A percentile compares a stretch with the other conserved stretches of the same genome.
These are phyloP conservation scores for Closterium sp. DNA, from an alignment of 139 green algal species.

Conservation along the genomic window DNA sequence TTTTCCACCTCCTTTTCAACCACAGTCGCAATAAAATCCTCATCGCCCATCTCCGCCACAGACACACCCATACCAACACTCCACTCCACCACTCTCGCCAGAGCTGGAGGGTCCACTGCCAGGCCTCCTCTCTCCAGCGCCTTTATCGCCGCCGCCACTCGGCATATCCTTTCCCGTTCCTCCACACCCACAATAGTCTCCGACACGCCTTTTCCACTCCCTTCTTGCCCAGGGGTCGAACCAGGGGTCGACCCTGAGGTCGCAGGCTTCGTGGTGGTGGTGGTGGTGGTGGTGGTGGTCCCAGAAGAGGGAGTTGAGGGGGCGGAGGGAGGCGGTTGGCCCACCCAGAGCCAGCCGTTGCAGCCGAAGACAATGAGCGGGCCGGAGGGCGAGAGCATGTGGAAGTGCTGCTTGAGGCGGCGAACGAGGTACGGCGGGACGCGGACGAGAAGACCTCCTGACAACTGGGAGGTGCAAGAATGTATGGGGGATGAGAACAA, in stretches of 20 bases:
- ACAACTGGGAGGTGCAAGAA: neutral
- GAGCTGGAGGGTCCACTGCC: neutral
- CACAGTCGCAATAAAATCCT: slow-evolving; percentile 57
- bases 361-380: slow-evolving; percentile 78
- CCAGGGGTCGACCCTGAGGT: too few species aligned
- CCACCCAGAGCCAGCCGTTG: slow-evolving; percentile 82
- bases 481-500: too few species aligned
- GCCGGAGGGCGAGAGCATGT: slow-evolving; percentile 57
- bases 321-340: slow-evolving; percentile 32
- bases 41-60: slow-evolving; percentile 58
- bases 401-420: slow-evolving; percentile 82
- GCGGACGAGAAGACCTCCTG: neutral
- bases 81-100: neutral
- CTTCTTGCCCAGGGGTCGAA: too few species aligned
- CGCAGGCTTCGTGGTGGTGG: too few species aligned
- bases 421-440: slow-evolving; percentile 73
- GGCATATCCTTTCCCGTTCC: slow-evolving; percentile 59
- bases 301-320: neutral
- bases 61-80: slow-evolving; percentile 35
- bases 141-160: slow-evolving; percentile 63
- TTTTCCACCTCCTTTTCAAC: slow-evolving; percentile 52
- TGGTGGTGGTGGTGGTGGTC: too few species aligned
- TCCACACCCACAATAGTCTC: slow-evolving; percentile 22
- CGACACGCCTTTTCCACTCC: neutral
- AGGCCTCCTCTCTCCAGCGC: slow-evolving; percentile 50